Evolutionary conservation across 2,329 filamentous ascomycete species (phyloP).

Genomic region (Phoma sp.): DNA sequence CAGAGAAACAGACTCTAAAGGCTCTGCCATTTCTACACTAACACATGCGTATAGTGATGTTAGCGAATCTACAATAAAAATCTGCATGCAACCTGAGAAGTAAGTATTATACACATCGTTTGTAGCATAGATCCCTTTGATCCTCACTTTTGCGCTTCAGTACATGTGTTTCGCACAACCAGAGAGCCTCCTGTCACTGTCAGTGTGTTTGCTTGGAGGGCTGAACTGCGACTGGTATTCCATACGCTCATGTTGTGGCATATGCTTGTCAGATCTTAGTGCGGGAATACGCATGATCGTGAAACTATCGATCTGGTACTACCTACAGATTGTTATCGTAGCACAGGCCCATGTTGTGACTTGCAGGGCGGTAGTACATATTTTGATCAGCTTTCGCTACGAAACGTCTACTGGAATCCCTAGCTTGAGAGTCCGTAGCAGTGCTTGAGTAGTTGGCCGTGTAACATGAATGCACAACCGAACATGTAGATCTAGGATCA

Average conservation of each 20-base stretch:
- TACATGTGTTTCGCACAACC: background rate
- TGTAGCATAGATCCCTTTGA: slow-evolving; percentile 1
- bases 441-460: background rate
- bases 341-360: background rate
- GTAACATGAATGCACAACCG: too few relatives aligned
- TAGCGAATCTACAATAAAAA: background rate
- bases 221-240: too few relatives aligned
- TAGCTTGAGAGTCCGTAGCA: background rate
- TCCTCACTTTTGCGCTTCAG: background rate
- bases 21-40: background rate
- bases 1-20: background rate
- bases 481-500: too few relatives aligned
- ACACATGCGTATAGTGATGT: background rate
- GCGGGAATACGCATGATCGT: background rate
- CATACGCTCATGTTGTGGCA: background rate
- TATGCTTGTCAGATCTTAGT: background rate
- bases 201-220: too few relatives aligned
- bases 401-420: background rate
- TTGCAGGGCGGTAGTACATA: background rate
- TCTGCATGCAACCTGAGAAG: slow-evolving; percentile 8
- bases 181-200: background rate
- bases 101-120: background rate
- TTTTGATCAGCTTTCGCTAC: background rate
- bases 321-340: background rate
- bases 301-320: background rate